A percentile compares a stretch with the other conserved stretches of the same genome.
These are phyloP conservation scores for Cydonia oblonga DNA, from an alignment of 331 rosid species.

Conservation along the genomic window DNA sequence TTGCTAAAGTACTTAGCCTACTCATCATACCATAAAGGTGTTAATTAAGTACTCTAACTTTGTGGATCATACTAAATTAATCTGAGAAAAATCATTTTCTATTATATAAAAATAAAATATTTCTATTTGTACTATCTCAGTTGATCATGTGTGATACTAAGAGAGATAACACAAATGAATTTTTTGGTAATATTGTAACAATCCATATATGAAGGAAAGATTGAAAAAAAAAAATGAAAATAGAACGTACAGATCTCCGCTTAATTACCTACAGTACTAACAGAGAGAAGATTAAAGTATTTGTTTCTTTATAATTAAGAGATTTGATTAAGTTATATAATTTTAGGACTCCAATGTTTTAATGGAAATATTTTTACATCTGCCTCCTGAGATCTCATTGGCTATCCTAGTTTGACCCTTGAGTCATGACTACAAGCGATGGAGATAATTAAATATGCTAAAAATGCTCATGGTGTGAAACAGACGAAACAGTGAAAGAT, in stretches of 20 bases:
- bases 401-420: slow-evolving; percentile 23
- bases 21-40: background rate
- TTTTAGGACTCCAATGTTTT: background rate
- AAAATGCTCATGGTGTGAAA: too few relatives aligned
- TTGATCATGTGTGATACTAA: background rate
- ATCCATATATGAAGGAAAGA: background rate
- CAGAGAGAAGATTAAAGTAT: background rate
- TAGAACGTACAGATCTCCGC: background rate
- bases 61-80: background rate
- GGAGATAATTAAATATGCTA: background rate
- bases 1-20: background rate
- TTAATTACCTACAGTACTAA: background rate
- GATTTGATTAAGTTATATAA: background rate
- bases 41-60: background rate
- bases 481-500: too few relatives aligned
- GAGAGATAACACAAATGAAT: background rate
- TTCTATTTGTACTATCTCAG: background rate
- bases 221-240: too few relatives aligned
- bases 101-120: background rate
- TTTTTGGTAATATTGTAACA: too few relatives aligned
- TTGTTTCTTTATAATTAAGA: background rate
- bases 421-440: too few relatives aligned
- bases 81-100: background rate
- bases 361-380: background rate
- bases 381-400: slow-evolving; percentile 35